Evolutionary conservation across 2,329 filamentous ascomycete species (phyloP), one percentile per base, ranked within the genome.

Genomic region (Aspergillus costaricaensis): DNA sequence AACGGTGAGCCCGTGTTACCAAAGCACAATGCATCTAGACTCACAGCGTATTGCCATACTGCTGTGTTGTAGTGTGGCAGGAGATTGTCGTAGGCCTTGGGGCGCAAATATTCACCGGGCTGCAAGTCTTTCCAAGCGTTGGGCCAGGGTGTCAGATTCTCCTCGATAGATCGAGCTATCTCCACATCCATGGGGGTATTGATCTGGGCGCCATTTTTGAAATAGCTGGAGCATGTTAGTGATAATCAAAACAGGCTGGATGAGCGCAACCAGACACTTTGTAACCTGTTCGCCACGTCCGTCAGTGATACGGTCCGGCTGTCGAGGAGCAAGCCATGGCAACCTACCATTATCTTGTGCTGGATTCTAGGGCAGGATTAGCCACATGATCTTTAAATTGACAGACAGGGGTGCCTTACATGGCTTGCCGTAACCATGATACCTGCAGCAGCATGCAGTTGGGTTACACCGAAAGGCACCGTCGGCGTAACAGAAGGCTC

Each of bases 341-440:
- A 21, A 43, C 60, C 52, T 70, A 78, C 76, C 86, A 68, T 88
- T 88, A 69, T 88, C 86, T 65, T 83, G 78, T 49, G 85, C 82
- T 14, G 86, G 86, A 65, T 89, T 88, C 76, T 78, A 54, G 17
- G 23, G 5, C 12, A 23, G 12, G 32, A 54, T 59, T 54, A 59
- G 50, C 49, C 41, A 49, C 27, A 17, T 19, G 15, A 30, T 25
- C 38, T 47, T 15, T n/a, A 4, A 21, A 23, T 38, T 14, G 53
- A 27, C 5, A 15, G 23, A 27, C 55, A 47, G 47, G 51, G 41
- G 47, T 36, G 41, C 69, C 76, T 61, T 74, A 79, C 77, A 72
- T 88, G 86, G 67, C 85, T 87, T 32, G 86, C 86, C 14, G 86
- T 89, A 39, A 89, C 81, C 86, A 89, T 88, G 30, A 89, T 78